Evolutionary conservation across 441 rosid genomes (phyloP).

Genomic region (Pelargonium australe): DNA sequence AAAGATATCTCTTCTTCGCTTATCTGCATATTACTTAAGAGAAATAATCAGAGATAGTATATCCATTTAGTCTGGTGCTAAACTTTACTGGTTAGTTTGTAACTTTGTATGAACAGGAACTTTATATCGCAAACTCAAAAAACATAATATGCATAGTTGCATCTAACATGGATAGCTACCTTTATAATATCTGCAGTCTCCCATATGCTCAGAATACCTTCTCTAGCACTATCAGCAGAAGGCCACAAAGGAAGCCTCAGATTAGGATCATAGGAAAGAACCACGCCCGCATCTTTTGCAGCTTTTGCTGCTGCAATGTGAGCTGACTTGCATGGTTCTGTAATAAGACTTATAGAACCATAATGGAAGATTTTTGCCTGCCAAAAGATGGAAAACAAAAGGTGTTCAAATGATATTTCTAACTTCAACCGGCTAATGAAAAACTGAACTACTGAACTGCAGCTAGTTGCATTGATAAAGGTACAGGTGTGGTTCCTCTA

Average conservation of each 20-base stretch:
- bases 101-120: background rate
- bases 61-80: background rate
- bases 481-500: background rate
- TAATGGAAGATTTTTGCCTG: slow-evolving; percentile 89
- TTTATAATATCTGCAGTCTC: slow-evolving; percentile 78
- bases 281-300: slow-evolving; percentile 80
- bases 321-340: slow-evolving; percentile 89
- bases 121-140: background rate
- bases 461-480: background rate
- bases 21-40: slow-evolving; percentile 35
- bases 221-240: slow-evolving; percentile 69
- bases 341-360: slow-evolving; percentile 91
- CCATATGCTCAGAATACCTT: slow-evolving; percentile 82
- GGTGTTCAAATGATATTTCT: background rate
- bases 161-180: slow-evolving; percentile 28
- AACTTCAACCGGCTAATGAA: background rate
- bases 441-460: background rate
- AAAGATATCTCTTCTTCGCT: slow-evolving; percentile 87
- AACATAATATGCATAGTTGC: background rate
- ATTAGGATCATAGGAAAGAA: slow-evolving; percentile 87
- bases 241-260: slow-evolving; percentile 93
- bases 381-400: slow-evolving; percentile 16
- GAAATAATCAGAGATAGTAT: slow-evolving; percentile 11
- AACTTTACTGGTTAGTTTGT: background rate
- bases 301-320: slow-evolving; percentile 87